A percentile compares a stretch with the other conserved stretches of the same genome.
Conservation (phyloP, 495 filamentous ascomycete genomes). For the Evernia prunastri region DNA sequence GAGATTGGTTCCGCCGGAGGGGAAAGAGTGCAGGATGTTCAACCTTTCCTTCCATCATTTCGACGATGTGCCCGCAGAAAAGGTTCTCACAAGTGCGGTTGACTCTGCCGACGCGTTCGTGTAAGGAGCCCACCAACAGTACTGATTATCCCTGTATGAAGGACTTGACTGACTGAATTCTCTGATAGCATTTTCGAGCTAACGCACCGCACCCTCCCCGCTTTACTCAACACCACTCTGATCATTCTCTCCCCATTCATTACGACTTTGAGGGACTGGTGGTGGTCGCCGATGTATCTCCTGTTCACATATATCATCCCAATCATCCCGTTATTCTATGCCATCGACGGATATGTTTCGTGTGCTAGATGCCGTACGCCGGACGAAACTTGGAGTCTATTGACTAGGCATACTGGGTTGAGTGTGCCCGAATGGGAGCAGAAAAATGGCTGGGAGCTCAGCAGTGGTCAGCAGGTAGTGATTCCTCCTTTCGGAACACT, state of each 20-base stretch:
- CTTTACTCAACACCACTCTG: constrained; percentile 47
- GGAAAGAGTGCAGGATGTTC: constrained; percentile 53
- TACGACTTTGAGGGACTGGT: constrained; percentile 52
- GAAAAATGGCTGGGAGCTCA: constrained; percentile 44
- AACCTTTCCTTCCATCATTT: constrained; percentile 74
- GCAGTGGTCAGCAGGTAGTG: constrained; percentile 41
- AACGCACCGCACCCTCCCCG: constrained; percentile 49
- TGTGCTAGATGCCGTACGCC: constrained; percentile 56
- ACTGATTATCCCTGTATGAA: background rate
- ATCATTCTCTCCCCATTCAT: constrained; percentile 50
- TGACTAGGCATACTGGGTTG: constrained; percentile 44
- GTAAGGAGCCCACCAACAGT: constrained; percentile 30
- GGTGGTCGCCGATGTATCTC: constrained; percentile 49
- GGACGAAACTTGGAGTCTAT: constrained; percentile 51
- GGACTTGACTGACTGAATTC: background rate
- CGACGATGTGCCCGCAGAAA: constrained; percentile 49
- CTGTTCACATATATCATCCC: constrained; percentile 58
- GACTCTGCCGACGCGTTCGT: constrained; percentile 58
- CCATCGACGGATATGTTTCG: constrained; percentile 59
- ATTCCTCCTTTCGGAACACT: constrained; percentile 29
- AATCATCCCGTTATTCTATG: constrained; percentile 52
- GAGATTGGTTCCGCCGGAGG: constrained; percentile 33
- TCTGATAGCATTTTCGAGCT: constrained; percentile 59
- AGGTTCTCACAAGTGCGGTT: constrained; percentile 53
- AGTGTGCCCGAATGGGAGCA: constrained; percentile 26